Conservation (phyloP, 2,329 filamentous ascomycete species). For the Reticulascus tulasneorum region DNA sequence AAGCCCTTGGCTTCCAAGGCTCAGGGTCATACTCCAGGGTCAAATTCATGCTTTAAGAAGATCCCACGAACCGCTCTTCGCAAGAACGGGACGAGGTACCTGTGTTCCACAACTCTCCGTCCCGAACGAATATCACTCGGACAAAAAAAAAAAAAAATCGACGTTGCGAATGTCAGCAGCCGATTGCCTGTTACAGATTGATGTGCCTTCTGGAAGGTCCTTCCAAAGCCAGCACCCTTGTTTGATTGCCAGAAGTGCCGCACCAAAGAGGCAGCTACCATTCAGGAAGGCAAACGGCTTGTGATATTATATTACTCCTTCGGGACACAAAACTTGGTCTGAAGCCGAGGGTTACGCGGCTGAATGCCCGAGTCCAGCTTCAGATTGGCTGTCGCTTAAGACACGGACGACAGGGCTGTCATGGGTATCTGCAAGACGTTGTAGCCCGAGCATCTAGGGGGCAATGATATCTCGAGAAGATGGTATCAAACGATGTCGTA, state of each 20-base stretch:
- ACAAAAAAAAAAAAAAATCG: no score
- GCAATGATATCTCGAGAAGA: neutral
- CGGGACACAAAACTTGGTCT: neutral
- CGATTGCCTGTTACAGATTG: no score
- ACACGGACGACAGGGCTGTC: neutral
- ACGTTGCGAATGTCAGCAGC: no score
- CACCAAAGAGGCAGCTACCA: constrained; percentile 12
- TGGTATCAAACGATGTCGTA: constrained; percentile 1
- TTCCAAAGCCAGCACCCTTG: constrained; percentile 1
- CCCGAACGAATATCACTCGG: no score
- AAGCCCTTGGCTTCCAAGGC: constrained; percentile 8
- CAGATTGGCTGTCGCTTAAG: neutral
- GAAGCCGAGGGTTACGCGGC: neutral
- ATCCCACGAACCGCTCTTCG: neutral
- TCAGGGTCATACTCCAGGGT: neutral
- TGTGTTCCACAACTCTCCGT: no score
- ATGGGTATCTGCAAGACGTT: no score
- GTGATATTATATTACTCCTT: neutral
- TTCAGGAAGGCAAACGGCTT: neutral
- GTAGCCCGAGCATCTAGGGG: no score
- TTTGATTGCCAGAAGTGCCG: constrained; percentile 27
- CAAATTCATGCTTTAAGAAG: neutral
- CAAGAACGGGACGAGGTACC: constrained; percentile 3
- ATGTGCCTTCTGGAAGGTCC: no score
- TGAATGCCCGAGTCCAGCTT: neutral